A percentile compares a stretch with the other conserved stretches of the same genome.
Conservation (phyloP, 768 basidiomycete species). For the Termitomyces eurrhizus region DNA sequence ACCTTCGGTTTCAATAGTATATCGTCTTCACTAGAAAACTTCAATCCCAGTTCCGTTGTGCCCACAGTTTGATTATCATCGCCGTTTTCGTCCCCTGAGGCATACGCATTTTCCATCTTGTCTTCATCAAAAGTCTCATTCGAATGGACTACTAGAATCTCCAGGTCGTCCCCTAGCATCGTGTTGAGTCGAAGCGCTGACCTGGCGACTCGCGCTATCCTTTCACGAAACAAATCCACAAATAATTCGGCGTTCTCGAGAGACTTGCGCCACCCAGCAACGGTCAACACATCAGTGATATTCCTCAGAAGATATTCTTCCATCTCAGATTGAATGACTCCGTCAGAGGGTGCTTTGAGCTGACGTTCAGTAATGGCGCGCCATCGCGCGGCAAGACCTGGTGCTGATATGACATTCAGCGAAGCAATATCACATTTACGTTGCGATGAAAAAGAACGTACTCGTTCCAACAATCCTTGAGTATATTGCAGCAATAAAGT, state of each 20-base stretch:
- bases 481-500: conserved; percentile 33
- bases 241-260: neutral
- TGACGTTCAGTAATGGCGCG: conserved; percentile 24
- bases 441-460: conserved; percentile 14
- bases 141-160: neutral
- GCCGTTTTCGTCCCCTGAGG: neutral
- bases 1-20: neutral
- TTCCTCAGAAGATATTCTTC: conserved; percentile 3
- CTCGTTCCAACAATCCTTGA: conserved; percentile 33
- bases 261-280: neutral
- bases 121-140: neutral
- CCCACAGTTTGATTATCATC: neutral
- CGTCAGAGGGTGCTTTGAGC: conserved; percentile 17
- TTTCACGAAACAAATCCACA: neutral
- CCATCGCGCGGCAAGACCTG: conserved; percentile 21
- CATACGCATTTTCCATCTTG: conserved; percentile 1
- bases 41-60: conserved; percentile 1
- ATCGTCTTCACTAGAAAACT: neutral
- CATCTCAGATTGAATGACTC: conserved; percentile 16
- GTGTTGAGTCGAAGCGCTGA: neutral
- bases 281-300: neutral
- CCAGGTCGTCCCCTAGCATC: neutral
- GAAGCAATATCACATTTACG: neutral
- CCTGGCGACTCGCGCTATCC: neutral
- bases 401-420: conserved; percentile 11